phyloP scores from a whole-genome alignment of 2,329 filamentous ascomycete genomes.

The Coleophoma crateriformis region DNA sequence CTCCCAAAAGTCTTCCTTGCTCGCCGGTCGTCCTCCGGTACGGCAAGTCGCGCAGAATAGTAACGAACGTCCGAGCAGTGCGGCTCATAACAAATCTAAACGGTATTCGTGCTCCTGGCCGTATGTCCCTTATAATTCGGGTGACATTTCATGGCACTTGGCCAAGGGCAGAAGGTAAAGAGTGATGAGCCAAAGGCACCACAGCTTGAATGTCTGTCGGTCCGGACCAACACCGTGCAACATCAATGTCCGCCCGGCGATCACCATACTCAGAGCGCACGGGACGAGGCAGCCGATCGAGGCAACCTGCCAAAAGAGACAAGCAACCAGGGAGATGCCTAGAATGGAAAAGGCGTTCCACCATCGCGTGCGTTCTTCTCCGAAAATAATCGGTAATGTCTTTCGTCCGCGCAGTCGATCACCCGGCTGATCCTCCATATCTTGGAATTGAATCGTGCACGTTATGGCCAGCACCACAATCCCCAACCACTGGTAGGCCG shows the following conservation, averaged over 20 bases:
- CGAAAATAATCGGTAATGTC: slow-evolving; percentile 17
- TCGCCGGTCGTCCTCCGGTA: no score
- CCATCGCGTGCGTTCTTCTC: slow-evolving; percentile 14
- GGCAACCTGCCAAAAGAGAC: slow-evolving; percentile 13
- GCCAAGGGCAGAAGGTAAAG: slow-evolving; percentile 2
- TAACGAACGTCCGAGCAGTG: no score
- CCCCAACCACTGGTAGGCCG: slow-evolving; percentile 3
- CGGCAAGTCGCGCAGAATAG: no score
- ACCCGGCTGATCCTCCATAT: slow-evolving; percentile 22
- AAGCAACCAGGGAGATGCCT: slow-evolving; percentile 11
- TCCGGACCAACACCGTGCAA: neutral
- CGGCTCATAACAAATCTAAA: no score
- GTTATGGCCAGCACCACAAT: slow-evolving; percentile 2
- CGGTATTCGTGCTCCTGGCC: no score
- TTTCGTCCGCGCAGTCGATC: slow-evolving; percentile 16
- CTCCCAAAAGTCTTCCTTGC: no score
- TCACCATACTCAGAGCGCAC: neutral
- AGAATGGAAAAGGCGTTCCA: slow-evolving; percentile 15
- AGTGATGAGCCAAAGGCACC: slow-evolving; percentile 6
- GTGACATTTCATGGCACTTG: neutral
- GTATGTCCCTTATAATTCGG: no score
- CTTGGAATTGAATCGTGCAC: slow-evolving; percentile 23
- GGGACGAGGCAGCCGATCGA: neutral
- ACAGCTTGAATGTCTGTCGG: slow-evolving; percentile 3
- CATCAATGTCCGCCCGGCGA: slow-evolving; percentile 1